Percentiles rank a stretch among this genome's conserved stretches.
Evolutionary conservation across 1,139 yeast species (phyloP).

Genomic region (Wickerhamomyces sp.): DNA sequence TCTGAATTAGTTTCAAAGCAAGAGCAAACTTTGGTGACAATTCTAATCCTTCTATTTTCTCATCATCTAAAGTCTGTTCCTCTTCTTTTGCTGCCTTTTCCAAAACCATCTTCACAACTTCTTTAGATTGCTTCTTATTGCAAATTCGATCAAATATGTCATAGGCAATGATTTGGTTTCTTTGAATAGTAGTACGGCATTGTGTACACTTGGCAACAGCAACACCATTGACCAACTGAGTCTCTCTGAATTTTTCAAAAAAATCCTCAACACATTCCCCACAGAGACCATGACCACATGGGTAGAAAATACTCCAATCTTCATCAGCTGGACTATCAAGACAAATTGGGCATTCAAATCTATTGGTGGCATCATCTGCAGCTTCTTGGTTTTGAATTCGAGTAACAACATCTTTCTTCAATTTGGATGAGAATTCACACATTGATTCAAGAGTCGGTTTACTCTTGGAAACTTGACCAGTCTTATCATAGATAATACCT

Average conservation of each 20-base stretch:
- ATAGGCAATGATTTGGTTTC: constrained; percentile 43
- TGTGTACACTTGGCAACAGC: constrained; percentile 48
- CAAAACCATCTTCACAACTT: constrained; percentile 21
- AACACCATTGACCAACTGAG: constrained; percentile 31
- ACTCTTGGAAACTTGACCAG: constrained; percentile 14
- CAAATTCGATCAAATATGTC: constrained; percentile 46
- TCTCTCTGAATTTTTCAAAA: constrained; percentile 37
- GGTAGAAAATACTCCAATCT: constrained; percentile 41
- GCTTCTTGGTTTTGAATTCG: constrained; percentile 27
- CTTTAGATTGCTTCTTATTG: constrained; percentile 30
- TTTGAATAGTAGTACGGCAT: constrained; percentile 40
- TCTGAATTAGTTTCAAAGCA: constrained; percentile 41
- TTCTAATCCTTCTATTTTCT: constrained; percentile 28
- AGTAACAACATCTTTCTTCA: constrained; percentile 22
- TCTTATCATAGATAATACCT: constrained; percentile 21
- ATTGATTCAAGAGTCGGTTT: constrained; percentile 15
- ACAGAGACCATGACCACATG: constrained; percentile 71
- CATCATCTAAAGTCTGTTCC: constrained; percentile 29
- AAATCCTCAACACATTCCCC: constrained; percentile 52
- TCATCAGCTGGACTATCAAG: constrained; percentile 31
- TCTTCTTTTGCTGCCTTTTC: constrained; percentile 22
- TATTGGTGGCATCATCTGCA: constrained; percentile 20
- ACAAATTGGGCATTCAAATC: constrained; percentile 59
- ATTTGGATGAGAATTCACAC: constrained; percentile 24
- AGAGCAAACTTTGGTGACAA: constrained; percentile 53